Evolutionary conservation across 2,329 filamentous ascomycete species (phyloP), one percentile per base, ranked within the genome.

Genomic region (Verticillium longisporum): DNA sequence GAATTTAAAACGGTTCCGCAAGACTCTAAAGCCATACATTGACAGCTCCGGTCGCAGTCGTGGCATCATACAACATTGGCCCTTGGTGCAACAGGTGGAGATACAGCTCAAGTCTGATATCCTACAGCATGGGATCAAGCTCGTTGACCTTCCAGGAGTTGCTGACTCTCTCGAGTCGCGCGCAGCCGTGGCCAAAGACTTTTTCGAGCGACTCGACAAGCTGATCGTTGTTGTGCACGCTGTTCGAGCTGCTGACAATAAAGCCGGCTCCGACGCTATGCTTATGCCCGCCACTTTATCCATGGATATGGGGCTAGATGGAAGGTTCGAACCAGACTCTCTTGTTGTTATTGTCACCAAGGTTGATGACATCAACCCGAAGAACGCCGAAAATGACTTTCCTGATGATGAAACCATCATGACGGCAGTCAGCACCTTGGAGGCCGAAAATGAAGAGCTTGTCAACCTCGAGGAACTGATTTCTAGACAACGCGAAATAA

Each of bases 91-190:
- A 4, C 33, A 58, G 6, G 66, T 67, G 0, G 59, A 65, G 11
- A 32, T 65, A 6, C 64, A 57, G 13, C 38, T 65, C 33, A 37
- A 58, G 2, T 57, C 62, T 0, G 56, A 61, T 1, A 26, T 68
- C 7, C 62, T 68, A 1, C 53, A 56, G 11, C n/a, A 62, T 34
- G 63, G 64, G 1, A 38, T 68, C 6, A 61, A 62, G 21, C 57
- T 68, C 0, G 64, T 68, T 2, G 64, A 68, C 18, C 55, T 68
- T 1, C 66, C 66, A 1, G 65, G 66, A 1, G 26, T 56, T n/a
- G 58, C 60, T 15, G 66, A 68, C 31, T 61, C 63, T 2, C 56
- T 64, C 0, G 62, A 61, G 11, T 53, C 57, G 1, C 61, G 66
- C 2, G 61, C 62, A 7, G 50, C 64, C 7, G 59, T 65, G 1